phyloP scores from a whole-genome alignment of 208 protist genomes.

The Angomonas desouzai region DNA sequence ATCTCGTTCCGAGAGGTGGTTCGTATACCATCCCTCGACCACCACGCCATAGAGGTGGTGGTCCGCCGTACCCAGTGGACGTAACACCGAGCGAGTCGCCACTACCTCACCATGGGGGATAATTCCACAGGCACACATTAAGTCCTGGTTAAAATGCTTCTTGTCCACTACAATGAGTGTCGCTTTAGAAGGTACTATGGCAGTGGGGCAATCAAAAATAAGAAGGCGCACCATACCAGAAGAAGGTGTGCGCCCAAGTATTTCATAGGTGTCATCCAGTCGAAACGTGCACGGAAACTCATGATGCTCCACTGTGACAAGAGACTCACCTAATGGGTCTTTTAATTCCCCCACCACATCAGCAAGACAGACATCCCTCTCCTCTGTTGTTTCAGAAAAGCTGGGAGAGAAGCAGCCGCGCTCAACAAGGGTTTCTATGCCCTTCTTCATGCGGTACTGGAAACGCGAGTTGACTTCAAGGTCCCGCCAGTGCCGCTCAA shows the following conservation, averaged over 20 bases:
- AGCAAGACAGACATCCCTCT: neutral
- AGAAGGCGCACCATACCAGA: neutral
- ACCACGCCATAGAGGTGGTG: neutral
- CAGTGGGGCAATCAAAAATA: neutral
- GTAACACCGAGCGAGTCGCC: neutral
- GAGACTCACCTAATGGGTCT: neutral
- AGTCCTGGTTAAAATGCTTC: neutral
- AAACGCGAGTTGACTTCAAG: constrained; percentile 45
- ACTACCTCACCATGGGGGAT: neutral
- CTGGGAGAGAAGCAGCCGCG: constrained; percentile 48
- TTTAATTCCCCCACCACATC: neutral
- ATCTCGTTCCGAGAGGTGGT: neutral
- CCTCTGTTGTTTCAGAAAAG: constrained; percentile 16
- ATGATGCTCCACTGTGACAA: neutral
- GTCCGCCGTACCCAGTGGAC: neutral
- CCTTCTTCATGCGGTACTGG: constrained; percentile 57
- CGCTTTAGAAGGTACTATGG: neutral
- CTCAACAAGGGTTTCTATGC: constrained; percentile 48
- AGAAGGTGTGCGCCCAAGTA: neutral
- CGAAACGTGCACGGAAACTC: neutral
- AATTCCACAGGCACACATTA: neutral
- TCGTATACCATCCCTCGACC: constrained; percentile 3
- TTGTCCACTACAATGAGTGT: neutral
- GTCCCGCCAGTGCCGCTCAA: constrained; percentile 60
- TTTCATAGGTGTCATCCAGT: neutral